phyloP scores from a whole-genome alignment of 352 stramenopile genomes.

The Peronospora tabacina region DNA sequence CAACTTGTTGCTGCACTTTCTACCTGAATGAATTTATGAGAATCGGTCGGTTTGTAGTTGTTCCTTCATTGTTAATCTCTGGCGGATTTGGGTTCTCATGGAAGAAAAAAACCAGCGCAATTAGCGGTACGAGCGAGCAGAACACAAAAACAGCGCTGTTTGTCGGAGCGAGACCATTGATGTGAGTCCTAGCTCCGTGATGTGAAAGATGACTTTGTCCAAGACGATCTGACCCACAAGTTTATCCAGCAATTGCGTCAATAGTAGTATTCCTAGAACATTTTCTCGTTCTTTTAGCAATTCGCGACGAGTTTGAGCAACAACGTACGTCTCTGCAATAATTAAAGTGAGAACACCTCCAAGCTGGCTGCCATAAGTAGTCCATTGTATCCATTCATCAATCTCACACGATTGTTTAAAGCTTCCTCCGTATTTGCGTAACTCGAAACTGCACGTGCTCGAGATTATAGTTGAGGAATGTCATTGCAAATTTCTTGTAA shows the following conservation, averaged over 20 bases:
- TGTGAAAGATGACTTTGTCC: slow-evolving; percentile 45
- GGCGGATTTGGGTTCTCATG: slow-evolving; percentile 29
- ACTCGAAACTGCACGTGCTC: too few relatives aligned
- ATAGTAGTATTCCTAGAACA: slow-evolving; percentile 37
- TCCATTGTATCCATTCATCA: slow-evolving; percentile 37
- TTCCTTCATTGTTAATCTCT: slow-evolving; percentile 5
- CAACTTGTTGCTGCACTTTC: too few relatives aligned
- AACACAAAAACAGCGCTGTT: slow-evolving; percentile 49
- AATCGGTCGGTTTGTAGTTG: too few relatives aligned
- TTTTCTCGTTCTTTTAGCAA: slow-evolving; percentile 22
- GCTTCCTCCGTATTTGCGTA: too few relatives aligned
- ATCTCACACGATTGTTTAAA: not conserved
- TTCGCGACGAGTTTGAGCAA: slow-evolving; percentile 52
- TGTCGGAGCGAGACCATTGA: slow-evolving; percentile 40
- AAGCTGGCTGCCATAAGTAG: slow-evolving; percentile 43
- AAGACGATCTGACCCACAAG: slow-evolving; percentile 39
- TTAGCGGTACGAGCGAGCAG: slow-evolving; percentile 35
- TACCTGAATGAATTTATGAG: too few relatives aligned
- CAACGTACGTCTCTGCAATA: slow-evolving; percentile 46
- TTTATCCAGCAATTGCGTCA: slow-evolving; percentile 46
- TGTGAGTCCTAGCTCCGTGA: slow-evolving; percentile 34
- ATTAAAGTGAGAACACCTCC: slow-evolving; percentile 41
- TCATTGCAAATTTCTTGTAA: slow-evolving; percentile 44
- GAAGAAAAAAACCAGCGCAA: slow-evolving; percentile 33
- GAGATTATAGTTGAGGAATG: slow-evolving; percentile 38